Conservation (phyloP, 164 flowering plant species). For the Umbilicus rupestris region DNA sequence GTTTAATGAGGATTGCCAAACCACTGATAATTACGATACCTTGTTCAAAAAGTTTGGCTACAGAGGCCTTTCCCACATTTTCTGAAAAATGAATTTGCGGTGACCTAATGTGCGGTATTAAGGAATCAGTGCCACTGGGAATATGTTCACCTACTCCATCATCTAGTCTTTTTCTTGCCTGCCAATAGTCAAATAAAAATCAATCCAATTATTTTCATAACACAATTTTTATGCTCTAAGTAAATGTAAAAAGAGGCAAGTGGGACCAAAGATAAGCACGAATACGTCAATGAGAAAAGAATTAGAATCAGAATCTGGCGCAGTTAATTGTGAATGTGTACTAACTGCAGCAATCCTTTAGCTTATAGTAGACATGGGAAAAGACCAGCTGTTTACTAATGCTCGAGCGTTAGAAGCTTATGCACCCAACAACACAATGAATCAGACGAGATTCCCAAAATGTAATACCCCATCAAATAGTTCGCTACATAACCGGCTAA, state of each 20-base stretch:
- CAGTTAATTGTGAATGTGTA: no score
- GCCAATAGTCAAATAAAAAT: slow-evolving; percentile 9
- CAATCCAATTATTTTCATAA: neutral
- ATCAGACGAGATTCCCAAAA: no score
- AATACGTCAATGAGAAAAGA: no score
- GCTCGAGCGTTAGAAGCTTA: neutral
- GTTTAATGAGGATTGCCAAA: no score
- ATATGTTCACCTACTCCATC: slow-evolving; percentile 34
- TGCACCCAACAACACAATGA: neutral
- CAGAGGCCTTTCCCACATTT: slow-evolving; percentile 72
- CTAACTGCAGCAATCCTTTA: no score
- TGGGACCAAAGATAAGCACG: no score
- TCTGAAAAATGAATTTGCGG: slow-evolving; percentile 41
- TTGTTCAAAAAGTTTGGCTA: slow-evolving; percentile 90
- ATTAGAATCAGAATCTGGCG: no score
- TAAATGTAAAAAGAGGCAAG: neutral
- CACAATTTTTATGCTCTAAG: neutral
- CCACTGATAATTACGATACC: slow-evolving; percentile 26
- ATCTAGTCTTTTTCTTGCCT: slow-evolving; percentile 76
- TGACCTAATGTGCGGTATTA: slow-evolving; percentile 43
- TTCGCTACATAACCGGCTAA: no score
- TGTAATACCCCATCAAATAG: no score
- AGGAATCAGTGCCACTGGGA: slow-evolving; percentile 39
- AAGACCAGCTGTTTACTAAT: neutral
- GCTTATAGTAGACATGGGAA: neutral